Base-by-base conservation (phyloP, 164 flowering plant species). In the Tetracentron sinense region DNA sequence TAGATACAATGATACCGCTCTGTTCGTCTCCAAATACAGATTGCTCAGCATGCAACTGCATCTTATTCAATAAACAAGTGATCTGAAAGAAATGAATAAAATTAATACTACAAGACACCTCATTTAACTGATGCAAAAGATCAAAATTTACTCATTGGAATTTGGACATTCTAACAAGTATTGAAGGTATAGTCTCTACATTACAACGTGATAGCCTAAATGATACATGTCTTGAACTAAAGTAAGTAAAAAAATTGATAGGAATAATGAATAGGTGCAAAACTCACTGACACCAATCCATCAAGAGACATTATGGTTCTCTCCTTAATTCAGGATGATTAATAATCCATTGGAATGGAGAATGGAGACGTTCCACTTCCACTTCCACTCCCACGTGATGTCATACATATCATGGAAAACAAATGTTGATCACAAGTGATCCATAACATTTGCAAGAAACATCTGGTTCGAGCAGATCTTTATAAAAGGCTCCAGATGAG, bases 31-130 rank as follows among this genome's bases (percentile, higher is more conserved):
- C 72, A 31, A 85, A 75, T 46, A 48, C 33, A 28, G 85, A 70
- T 27, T 69, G 67, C 67, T 82, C 72, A 1, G 92, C 90, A 42
- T 62, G 82, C 74, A 95, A 64, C 74, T 95, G 99, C 99, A 95
- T 95, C 72, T 82, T 81, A 60, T 82, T 84, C 66, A 95, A 81
- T 59, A 87, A 76, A 29, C 65, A 47, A 57, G 81, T 76, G 19
- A 82, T 89, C 94, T 88, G 77, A 42, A 59, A 38, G 42, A 60
- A 53, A 44, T 23, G 19, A 29, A 21, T 2, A 23, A 0, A 26
- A 19, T 42, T n/a, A 46, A 55, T 15, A 15, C 7, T 20, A 44
- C 11, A 42, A 8, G 25, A 48, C 38, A 51, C 49, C 22, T 20
- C 17, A 8, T 23, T 35, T 5, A 46, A 11, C 57, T 23, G 19